These are phyloP conservation scores for Lactarius trivialis DNA, from an alignment of 768 basidiomycete genomes.

Conservation along the genomic window DNA sequence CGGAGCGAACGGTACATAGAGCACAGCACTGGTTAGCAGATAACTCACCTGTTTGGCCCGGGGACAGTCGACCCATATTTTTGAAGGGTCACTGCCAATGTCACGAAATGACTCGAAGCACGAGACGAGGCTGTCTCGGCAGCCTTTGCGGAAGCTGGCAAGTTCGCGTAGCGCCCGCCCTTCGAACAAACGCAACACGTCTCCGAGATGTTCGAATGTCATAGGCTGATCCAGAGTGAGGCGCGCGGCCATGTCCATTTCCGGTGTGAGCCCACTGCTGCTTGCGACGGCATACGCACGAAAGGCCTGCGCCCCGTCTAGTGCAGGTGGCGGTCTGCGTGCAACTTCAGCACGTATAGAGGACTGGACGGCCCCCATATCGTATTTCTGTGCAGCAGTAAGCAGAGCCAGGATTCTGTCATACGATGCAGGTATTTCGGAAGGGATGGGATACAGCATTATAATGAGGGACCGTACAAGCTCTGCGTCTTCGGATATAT, in stretches of 20 bases:
- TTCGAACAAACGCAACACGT: neutral
- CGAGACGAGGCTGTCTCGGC: neutral
- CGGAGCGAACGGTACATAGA: no score
- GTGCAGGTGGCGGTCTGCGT: neutral
- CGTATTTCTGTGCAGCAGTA: conserved; percentile 24
- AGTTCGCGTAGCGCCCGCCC: neutral
- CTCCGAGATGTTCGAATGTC: conserved; percentile 1
- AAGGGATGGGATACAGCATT: neutral
- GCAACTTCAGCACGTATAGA: neutral
- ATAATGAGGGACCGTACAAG: neutral
- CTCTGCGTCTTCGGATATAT: conserved; percentile 9
- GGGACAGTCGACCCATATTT: neutral
- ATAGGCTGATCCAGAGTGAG: neutral
- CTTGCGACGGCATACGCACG: conserved; percentile 20
- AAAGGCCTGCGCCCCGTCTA: neutral
- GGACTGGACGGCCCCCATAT: conserved; percentile 17
- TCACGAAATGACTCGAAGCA: neutral
- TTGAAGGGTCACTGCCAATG: neutral
- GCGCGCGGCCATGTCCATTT: neutral
- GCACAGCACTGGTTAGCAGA: no score
- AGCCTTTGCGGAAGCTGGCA: neutral
- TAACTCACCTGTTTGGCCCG: no score
- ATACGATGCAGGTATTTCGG: neutral
- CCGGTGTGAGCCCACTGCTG: neutral
- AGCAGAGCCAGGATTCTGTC: conserved; percentile 1